Evolutionary conservation across 306 rosid species (phyloP).

Genomic region (Quercus glauca): DNA sequence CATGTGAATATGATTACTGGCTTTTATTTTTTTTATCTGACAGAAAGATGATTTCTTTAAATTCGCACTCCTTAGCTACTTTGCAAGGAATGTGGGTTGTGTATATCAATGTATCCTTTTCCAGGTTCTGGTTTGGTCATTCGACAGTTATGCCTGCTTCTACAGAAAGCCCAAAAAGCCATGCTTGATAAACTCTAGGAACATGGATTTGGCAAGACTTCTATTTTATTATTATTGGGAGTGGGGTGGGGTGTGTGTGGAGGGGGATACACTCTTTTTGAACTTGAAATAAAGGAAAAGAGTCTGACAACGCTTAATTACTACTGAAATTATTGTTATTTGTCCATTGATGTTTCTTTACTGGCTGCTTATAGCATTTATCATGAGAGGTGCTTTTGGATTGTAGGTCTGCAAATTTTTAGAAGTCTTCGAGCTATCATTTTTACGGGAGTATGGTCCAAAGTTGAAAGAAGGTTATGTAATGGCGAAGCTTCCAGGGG

Average conservation of each 20-base stretch:
- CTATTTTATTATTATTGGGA: neutral
- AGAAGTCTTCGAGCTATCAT: slow-evolving; percentile 58
- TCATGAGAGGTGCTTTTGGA: neutral
- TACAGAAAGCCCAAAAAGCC: neutral
- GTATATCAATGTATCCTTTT: neutral
- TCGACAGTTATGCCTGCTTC: slow-evolving; percentile 9
- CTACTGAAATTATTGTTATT: neutral
- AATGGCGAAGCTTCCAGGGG: slow-evolving; percentile 43
- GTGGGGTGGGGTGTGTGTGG: neutral
- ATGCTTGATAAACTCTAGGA: neutral
- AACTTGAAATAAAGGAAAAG: neutral
- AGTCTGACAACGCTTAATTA: neutral
- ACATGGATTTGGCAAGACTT: neutral
- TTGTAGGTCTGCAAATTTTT: slow-evolving; percentile 51
- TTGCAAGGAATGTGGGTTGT: neutral
- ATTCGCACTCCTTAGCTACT: neutral
- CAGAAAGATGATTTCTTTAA: neutral
- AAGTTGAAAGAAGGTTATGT: slow-evolving; percentile 57
- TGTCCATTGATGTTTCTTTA: neutral
- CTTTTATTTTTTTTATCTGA: neutral
- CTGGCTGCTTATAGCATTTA: neutral
- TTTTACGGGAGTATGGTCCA: slow-evolving; percentile 43
- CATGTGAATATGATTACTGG: neutral
- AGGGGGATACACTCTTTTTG: neutral
- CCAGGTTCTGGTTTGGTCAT: neutral